Conservation (phyloP, 2,329 filamentous ascomycete genomes). For the Aspergillus pseudonomiae region DNA sequence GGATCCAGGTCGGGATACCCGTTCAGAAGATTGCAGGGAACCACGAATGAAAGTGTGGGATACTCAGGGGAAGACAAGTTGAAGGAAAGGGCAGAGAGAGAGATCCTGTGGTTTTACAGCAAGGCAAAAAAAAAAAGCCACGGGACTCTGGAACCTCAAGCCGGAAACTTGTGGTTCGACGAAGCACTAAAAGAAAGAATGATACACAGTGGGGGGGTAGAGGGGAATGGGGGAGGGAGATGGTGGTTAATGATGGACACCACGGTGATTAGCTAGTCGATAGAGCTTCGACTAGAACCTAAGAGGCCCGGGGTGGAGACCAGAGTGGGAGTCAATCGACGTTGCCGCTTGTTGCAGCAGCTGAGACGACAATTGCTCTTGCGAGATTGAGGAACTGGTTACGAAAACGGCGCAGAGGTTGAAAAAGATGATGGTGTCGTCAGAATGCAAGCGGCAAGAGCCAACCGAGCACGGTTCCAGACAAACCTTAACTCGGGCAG, state of each 20-base stretch:
- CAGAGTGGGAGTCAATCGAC: conserved; percentile 1
- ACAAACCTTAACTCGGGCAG: conserved; percentile 31
- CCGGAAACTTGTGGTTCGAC: conserved; percentile 23
- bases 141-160: conserved; percentile 29
- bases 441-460: conserved; percentile 41
- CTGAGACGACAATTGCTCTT: conserved; percentile 1
- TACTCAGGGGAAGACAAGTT: conserved; percentile 21
- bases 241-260: conserved; percentile 26
- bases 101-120: conserved; percentile 28
- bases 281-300: conserved; percentile 11
- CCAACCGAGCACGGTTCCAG: conserved; percentile 35
- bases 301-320: conserved; percentile 30
- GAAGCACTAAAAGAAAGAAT: conserved; percentile 24
- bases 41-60: conserved; percentile 26
- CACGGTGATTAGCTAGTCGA: conserved; percentile 23
- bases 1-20: conserved; percentile 27
- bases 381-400: conserved; percentile 12
- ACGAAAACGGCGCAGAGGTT: conserved; percentile 32
- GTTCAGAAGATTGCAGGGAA: conserved; percentile 26
- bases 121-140: conserved; percentile 25
- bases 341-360: neutral
- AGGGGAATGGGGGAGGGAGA: conserved; percentile 14
- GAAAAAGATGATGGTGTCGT: conserved; percentile 33
- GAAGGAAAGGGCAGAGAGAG: conserved; percentile 23
- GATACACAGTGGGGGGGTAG: conserved; percentile 26